Evolutionary conservation across 768 basidiomycete genomes (phyloP), one percentile per base, ranked within the genome.

Genomic region (Polyporus arcularius): DNA sequence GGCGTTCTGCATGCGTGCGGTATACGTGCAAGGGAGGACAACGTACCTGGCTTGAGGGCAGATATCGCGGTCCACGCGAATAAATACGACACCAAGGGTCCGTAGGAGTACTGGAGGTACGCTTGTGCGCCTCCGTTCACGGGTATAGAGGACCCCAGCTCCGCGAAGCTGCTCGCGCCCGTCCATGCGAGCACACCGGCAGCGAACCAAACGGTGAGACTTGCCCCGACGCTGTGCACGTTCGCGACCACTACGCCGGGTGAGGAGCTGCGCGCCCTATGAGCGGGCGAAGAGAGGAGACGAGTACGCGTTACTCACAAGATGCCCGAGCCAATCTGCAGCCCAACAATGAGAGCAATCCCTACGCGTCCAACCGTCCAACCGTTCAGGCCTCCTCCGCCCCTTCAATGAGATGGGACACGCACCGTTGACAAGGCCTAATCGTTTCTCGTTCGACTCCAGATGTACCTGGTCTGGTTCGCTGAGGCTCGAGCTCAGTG

Each of bases 61-160:
- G 90, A 88, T 56, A 96, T 96, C 4, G 93, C 89, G 14, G 94
- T 95, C 94, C 95, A 99, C 15, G 94, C 88, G 75, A 93, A 99
- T 10, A 97, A 81, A 72, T 94, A 99, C 8, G 95, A 93, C 41
- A 89, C 77, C 16, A 93, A 80, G 28, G 92, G 92, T 1, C 90
- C 92, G 70, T 92, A 97, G 41, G 94, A 85, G 70, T 96, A 96
- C 26, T 87, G 85, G 26, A 97, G 84, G 72, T 97, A 97, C 15
- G 94, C 87, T 63, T 89, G 87, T 42, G 83, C 79, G 18, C 83
- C 83, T 5, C 83, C 83, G 61, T 81, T 80, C 57, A 92, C 75
- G 15, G 94, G 94, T 70, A 96, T 92, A 41, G 90, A 90, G 45
- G 88, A 88, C 53, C 96, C 96, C 59, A 97, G 79, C 73, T 97